A percentile compares a stretch with the other conserved stretches of the same genome.
phyloP scores from a whole-genome alignment of 805 yeast genomes.

The Lachancea sp. region DNA sequence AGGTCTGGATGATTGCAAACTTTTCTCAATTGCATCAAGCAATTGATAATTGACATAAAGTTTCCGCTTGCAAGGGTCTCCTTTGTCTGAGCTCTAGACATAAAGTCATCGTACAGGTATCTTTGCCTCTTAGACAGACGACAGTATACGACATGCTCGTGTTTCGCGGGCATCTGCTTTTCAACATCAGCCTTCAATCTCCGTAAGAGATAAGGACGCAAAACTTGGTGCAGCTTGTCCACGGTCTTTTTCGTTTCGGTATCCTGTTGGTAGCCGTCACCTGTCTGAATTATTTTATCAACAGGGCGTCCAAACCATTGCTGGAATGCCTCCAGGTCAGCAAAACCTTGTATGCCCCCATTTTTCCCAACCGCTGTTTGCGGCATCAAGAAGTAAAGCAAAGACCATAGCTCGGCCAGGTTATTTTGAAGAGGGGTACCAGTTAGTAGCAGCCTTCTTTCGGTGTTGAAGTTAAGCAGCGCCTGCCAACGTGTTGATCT shows the following conservation, averaged over 20 bases:
- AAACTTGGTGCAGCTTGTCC: slow-evolving; percentile 81
- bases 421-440: slow-evolving; percentile 98
- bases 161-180: slow-evolving; percentile 97
- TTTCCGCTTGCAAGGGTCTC: slow-evolving; percentile 93
- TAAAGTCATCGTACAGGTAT: slow-evolving; percentile 87
- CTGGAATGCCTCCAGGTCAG: slow-evolving; percentile 90
- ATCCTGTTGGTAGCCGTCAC: slow-evolving; percentile 49
- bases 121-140: slow-evolving; percentile 89
- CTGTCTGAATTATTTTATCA: slow-evolving; percentile 74
- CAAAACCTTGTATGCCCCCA: slow-evolving; percentile 67
- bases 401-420: slow-evolving; percentile 92
- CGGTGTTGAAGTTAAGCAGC: slow-evolving; percentile 85
- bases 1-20: slow-evolving; percentile 67
- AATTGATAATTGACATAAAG: slow-evolving; percentile 88
- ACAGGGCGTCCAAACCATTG: slow-evolving; percentile 99
- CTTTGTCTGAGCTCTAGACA: slow-evolving; percentile 92
- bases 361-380: slow-evolving; percentile 62
- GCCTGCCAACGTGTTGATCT: slow-evolving; percentile 98
- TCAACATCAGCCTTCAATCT: slow-evolving; percentile 95
- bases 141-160: slow-evolving; percentile 92
- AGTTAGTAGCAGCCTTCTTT: slow-evolving; percentile 76
- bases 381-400: slow-evolving; percentile 93
- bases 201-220: slow-evolving; percentile 86
- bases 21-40: slow-evolving; percentile 94
- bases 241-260: slow-evolving; percentile 81